A percentile compares a stretch with the other conserved stretches of the same genome.
Evolutionary conservation across 2,329 filamentous ascomycete species (phyloP).

Genomic region (Hymenoscyphus repandus): DNA sequence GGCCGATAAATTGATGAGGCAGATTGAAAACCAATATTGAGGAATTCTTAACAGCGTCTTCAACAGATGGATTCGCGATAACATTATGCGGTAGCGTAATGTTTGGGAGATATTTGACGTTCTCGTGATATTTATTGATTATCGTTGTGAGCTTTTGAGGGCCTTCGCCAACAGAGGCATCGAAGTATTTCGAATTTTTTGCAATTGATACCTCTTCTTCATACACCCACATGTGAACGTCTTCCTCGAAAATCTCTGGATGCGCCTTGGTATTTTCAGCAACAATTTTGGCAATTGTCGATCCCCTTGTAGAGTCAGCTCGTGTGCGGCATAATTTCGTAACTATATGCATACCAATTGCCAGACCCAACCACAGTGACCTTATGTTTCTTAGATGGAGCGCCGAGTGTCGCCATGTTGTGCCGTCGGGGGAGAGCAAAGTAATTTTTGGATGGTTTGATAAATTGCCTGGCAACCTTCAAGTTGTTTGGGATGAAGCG

Average conservation of each 20-base stretch:
- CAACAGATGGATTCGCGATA: constrained; percentile 74
- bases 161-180: constrained; percentile 51
- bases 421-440: constrained; percentile 15
- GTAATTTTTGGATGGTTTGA: constrained; percentile 17
- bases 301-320: constrained; percentile 59
- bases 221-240: constrained; percentile 98
- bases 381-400: constrained; percentile 72
- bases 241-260: constrained; percentile 74
- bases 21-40: constrained; percentile 95
- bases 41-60: constrained; percentile 74
- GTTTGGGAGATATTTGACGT: constrained; percentile 94
- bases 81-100: constrained; percentile 80
- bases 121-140: constrained; percentile 92
- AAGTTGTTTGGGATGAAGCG: constrained; percentile 14
- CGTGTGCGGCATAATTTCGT: background rate
- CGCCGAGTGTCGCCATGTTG: constrained; percentile 36
- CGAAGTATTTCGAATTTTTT: constrained; percentile 68
- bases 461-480: constrained; percentile 17
- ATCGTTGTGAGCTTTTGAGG: constrained; percentile 83
- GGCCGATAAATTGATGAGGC: constrained; percentile 90
- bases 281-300: constrained; percentile 93
- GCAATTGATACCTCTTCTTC: constrained; percentile 82
- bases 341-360: constrained; percentile 65
- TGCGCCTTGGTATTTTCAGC: constrained; percentile 83
- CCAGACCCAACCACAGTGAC: constrained; percentile 92